Evolutionary conservation across 192 early-diverging fungal genomes (phyloP).

Genomic region (Podila horticola): DNA sequence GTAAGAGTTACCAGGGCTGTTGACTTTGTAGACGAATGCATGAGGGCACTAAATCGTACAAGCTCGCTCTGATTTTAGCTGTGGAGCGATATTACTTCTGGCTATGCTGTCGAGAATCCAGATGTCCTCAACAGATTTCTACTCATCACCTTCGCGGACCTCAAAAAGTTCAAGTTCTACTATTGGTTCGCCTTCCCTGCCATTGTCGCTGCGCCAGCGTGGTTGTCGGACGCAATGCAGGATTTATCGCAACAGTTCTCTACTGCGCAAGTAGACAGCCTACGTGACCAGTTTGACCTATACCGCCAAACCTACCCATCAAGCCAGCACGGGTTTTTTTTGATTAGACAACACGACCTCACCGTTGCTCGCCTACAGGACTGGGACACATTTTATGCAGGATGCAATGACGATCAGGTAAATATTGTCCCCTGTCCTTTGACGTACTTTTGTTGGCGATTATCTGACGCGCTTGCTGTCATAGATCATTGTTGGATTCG

Average conservation of each 20-base stretch:
- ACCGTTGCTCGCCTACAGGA: slow-evolving; percentile 57
- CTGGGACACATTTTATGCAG: slow-evolving; percentile 64
- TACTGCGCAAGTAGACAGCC: not conserved
- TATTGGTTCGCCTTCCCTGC: slow-evolving; percentile 98
- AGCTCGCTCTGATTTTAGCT: slow-evolving; percentile 59
- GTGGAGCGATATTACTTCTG: slow-evolving; percentile 75
- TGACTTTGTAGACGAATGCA: not conserved
- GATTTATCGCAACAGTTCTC: slow-evolving; percentile 35
- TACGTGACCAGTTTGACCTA: slow-evolving; percentile 12
- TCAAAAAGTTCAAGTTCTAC: slow-evolving; percentile 95
- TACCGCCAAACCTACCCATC: slow-evolving; percentile 17
- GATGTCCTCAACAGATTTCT: slow-evolving; percentile 76
- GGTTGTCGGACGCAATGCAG: slow-evolving; percentile 51
- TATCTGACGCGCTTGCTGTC: not conserved
- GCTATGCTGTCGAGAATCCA: slow-evolving; percentile 71
- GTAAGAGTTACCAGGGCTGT: slow-evolving; percentile 34
- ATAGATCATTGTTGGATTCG: slow-evolving; percentile 77
- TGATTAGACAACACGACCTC: slow-evolving; percentile 17
- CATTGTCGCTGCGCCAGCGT: slow-evolving; percentile 73
- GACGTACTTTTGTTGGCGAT: not conserved
- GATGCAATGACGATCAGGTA: slow-evolving; percentile 45
- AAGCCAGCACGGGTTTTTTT: slow-evolving; percentile 51
- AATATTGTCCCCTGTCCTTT: not conserved
- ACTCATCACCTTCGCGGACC: slow-evolving; percentile 92
- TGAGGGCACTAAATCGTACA: not conserved